Percentiles rank a stretch among this genome's conserved stretches.
Evolutionary conservation across 225 moss, liverwort and hornwort species (phyloP).

Genomic region (Physcomitrium patens): DNA sequence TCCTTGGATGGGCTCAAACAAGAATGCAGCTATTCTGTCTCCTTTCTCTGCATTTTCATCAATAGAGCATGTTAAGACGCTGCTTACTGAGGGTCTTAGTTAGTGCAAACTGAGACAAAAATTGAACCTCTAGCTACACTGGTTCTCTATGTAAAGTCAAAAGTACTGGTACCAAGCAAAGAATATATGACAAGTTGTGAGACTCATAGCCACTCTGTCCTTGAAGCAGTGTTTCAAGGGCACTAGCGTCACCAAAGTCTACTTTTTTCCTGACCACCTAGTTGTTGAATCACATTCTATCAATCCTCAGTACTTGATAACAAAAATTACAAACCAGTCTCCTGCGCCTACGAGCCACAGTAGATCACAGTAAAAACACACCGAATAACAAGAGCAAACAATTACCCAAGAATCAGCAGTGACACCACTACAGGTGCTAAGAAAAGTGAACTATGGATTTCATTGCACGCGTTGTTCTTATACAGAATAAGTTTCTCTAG

Average conservation of each 20-base stretch:
- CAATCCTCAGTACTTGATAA: too few species aligned
- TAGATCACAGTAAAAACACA: too few species aligned
- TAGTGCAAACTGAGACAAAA: not conserved
- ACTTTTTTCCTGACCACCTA: slow-evolving; percentile 83
- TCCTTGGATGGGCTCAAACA: slow-evolving; percentile 98
- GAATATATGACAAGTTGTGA: not conserved
- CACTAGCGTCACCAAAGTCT: slow-evolving; percentile 87
- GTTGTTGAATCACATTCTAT: too few species aligned
- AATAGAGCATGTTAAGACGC: slow-evolving; percentile 1
- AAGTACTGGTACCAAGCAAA: not conserved
- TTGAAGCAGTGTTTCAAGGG: slow-evolving; percentile 66
- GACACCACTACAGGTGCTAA: too few species aligned
- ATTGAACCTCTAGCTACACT: not conserved
- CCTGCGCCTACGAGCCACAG: too few species aligned
- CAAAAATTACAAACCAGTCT: too few species aligned
- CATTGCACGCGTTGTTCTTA: too few species aligned
- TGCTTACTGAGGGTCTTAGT: not conserved
- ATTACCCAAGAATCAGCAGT: too few species aligned
- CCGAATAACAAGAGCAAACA: too few species aligned
- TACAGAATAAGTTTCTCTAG: too few species aligned
- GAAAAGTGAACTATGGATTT: too few species aligned
- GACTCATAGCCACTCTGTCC: slow-evolving; percentile 44
- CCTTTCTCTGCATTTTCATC: slow-evolving; percentile 63
- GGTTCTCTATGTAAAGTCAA: not conserved
- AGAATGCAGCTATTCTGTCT: slow-evolving; percentile 81